Base-by-base conservation (phyloP, 768 basidiomycete genomes). In the Podaxis sp. region DNA sequence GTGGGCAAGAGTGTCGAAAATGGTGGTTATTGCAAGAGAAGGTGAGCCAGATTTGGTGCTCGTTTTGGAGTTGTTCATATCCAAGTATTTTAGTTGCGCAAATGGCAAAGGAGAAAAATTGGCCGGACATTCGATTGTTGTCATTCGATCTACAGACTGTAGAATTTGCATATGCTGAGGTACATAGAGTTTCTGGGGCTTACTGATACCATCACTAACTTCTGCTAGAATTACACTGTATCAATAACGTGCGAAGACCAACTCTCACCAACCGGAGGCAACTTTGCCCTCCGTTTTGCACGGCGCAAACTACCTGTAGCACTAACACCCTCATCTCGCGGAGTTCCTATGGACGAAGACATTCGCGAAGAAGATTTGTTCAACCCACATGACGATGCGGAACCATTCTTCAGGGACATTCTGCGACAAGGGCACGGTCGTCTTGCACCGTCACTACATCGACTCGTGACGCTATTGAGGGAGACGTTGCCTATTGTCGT, bases 111-210 rank as follows among this genome's bases (percentile, higher is more conserved):
- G 80, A 82, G 64, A 85, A 83, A 63, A 80, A 79, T 30, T 95
- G 90, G 88, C 75, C 76, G 22, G 93, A 90, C 68, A 85, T 96
- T 19, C 84, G 85, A n/a, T 76, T 96, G 57, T 81, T 95, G 63
- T 93, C 92, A 3, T 96, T 96, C 73, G 93, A 96, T 73, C 77
- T 96, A 15, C 93, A 93, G 69, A 94, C 93, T 0, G 94, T 95
- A n/a, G 89, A 95, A 68, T 90, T 96, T 70, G 86, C 87, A 2
- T 96, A 96, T 71, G 84, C 89, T 9, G 76, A 76, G 57, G 90
- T 86, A 71, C 65, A 77, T 63, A 54, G 44, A 38, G 33, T 51
- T 52, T 19, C 48, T 44, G 38, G 15, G 22, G 19, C 54, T 26
- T 24, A 39, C 15, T 36, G 53, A 15, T 51, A 19, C 26, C 52